Percentiles rank a stretch among this genome's conserved stretches.
phyloP scores from a whole-genome alignment of 116 monocot species.

The Phalaenopsis hybrid region DNA sequence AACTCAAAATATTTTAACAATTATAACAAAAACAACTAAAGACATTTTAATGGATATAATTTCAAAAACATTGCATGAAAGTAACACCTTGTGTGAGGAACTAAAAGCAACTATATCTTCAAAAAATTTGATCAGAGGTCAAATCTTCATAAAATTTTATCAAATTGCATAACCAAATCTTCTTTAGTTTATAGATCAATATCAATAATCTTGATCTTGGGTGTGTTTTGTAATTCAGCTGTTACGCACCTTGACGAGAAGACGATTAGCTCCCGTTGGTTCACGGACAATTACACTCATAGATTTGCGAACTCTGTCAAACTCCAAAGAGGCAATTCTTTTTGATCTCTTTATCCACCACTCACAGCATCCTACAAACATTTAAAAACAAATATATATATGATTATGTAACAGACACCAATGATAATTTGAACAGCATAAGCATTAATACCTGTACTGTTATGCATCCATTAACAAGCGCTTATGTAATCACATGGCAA shows the following conservation, averaged over 20 bases:
- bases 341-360: slow-evolving; percentile 77
- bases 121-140: too few species aligned
- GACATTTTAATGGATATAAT: too few species aligned
- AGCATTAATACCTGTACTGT: neutral
- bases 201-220: too few species aligned
- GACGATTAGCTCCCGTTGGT: slow-evolving; percentile 48
- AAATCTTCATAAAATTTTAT: too few species aligned
- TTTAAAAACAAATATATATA: neutral
- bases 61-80: too few species aligned
- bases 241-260: slow-evolving; percentile 66
- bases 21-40: too few species aligned
- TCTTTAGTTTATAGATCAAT: too few species aligned
- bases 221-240: neutral
- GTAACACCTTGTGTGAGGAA: too few species aligned
- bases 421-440: neutral
- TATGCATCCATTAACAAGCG: neutral
- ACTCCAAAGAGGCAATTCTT: slow-evolving; percentile 69
- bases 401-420: neutral
- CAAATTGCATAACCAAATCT: too few species aligned
- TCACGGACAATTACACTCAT: slow-evolving; percentile 78
- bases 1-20: too few species aligned
- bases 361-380: slow-evolving; percentile 49
- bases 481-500: neutral
- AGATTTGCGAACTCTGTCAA: slow-evolving; percentile 73
- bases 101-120: too few species aligned